These are phyloP conservation scores for Zarea fungicola DNA, from an alignment of 2,329 filamentous ascomycete species.

Conservation along the genomic window DNA sequence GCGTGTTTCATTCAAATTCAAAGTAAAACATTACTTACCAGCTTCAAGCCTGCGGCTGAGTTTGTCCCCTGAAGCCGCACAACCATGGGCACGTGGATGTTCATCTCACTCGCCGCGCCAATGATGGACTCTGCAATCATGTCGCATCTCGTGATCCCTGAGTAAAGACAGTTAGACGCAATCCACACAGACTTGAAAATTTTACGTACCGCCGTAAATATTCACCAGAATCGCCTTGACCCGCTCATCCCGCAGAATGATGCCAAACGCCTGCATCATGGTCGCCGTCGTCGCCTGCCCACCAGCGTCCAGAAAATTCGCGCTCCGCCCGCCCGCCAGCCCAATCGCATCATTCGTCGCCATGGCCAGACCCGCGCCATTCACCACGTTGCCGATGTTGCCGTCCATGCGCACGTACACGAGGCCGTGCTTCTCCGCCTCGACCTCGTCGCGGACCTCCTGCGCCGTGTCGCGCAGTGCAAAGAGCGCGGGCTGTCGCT, in stretches of 20 bases:
- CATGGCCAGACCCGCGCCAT: constrained; percentile 86
- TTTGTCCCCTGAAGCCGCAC: constrained; percentile 45
- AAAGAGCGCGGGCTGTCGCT: constrained; percentile 38
- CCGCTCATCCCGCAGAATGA: constrained; percentile 65
- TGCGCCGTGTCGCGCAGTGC: constrained; percentile 27
- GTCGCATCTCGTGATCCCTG: constrained; percentile 43
- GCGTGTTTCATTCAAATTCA: neutral
- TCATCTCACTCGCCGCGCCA: constrained; percentile 32
- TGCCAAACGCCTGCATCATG: constrained; percentile 69
- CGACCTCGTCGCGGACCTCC: constrained; percentile 30
- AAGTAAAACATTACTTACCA: constrained; percentile 28
- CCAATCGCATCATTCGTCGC: constrained; percentile 80
- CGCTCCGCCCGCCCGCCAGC: constrained; percentile 59
- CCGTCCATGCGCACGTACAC: constrained; percentile 64
- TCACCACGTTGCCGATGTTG: constrained; percentile 77
- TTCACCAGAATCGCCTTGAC: constrained; percentile 64
- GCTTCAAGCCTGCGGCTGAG: constrained; percentile 32
- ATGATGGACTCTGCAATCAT: constrained; percentile 48
- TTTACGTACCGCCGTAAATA: constrained; percentile 40
- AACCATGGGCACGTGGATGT: constrained; percentile 38
- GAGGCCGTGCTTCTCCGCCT: constrained; percentile 58
- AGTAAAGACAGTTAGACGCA: neutral
- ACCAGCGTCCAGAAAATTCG: constrained; percentile 87
- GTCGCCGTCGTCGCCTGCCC: constrained; percentile 82
- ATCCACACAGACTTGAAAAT: neutral